These are phyloP conservation scores for Cladorrhinum sp. DNA, from an alignment of 2,329 filamentous ascomycete species.

Conservation along the genomic window DNA sequence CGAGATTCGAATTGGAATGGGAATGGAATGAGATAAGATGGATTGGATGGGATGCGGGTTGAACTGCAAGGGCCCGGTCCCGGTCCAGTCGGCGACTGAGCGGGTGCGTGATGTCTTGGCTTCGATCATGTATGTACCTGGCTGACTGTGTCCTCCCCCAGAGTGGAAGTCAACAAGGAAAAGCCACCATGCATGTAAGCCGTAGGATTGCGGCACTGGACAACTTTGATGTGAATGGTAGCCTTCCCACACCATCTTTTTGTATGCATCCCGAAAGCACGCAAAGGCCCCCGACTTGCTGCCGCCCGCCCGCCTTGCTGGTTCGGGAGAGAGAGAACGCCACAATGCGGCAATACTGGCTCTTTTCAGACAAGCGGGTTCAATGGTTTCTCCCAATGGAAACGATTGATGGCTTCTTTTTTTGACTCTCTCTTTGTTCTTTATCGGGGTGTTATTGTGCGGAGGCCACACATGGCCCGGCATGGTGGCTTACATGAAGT, in stretches of 20 bases:
- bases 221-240: too few relatives aligned
- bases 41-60: too few relatives aligned
- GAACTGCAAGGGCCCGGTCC: too few relatives aligned
- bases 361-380: constrained; percentile 1
- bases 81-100: too few relatives aligned
- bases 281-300: not conserved
- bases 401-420: not conserved
- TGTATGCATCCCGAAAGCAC: not conserved
- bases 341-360: not conserved
- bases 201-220: not conserved
- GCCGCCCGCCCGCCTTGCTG: not conserved
- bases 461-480: not conserved
- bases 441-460: not conserved
- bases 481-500: not conserved
- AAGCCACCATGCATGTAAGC: not conserved
- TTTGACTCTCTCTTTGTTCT: not conserved
- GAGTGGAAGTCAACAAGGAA: not conserved
- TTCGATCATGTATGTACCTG: not conserved
- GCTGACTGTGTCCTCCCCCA: not conserved
- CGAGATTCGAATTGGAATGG: too few relatives aligned
- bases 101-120: too few relatives aligned
- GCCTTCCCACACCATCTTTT: too few relatives aligned
- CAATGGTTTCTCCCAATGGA: not conserved
- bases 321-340: not conserved
- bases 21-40: too few relatives aligned